phyloP scores from a whole-genome alignment of 2,329 filamentous ascomycete genomes.

The Samsoniella hepiali region DNA sequence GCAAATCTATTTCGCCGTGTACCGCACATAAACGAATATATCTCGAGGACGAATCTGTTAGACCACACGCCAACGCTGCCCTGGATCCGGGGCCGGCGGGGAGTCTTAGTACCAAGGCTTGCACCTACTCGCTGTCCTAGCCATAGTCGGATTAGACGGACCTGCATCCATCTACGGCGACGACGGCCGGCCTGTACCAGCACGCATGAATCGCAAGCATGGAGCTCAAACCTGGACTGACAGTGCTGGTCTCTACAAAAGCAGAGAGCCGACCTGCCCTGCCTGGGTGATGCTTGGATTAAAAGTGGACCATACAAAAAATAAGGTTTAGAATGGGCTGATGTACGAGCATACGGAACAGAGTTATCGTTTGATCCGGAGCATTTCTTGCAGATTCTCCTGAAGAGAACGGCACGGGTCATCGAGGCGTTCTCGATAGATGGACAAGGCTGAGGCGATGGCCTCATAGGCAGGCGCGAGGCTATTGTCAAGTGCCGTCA shows the following conservation, averaged over 20 bases:
- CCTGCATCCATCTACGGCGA: neutral
- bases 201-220: neutral
- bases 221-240: too few relatives aligned
- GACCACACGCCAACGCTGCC: neutral
- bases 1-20: neutral
- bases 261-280: too few relatives aligned
- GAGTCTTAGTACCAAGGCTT: neutral
- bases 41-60: neutral
- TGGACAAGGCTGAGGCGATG: too few relatives aligned
- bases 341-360: neutral
- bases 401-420: neutral
- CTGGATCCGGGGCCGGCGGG: neutral
- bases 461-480: too few relatives aligned
- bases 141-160: neutral
- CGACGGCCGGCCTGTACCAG: neutral
- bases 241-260: too few relatives aligned
- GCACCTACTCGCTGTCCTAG: neutral
- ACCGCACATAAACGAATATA: neutral
- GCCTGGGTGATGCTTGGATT: neutral
- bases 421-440: too few relatives aligned
- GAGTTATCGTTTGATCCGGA: too few relatives aligned
- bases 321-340: constrained; percentile 1
- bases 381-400: too few relatives aligned
- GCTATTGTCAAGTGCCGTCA: too few relatives aligned
- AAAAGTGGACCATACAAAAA: neutral